These are phyloP conservation scores for Closterium sp. DNA, from an alignment of 139 green algal genomes.

Conservation along the genomic window DNA sequence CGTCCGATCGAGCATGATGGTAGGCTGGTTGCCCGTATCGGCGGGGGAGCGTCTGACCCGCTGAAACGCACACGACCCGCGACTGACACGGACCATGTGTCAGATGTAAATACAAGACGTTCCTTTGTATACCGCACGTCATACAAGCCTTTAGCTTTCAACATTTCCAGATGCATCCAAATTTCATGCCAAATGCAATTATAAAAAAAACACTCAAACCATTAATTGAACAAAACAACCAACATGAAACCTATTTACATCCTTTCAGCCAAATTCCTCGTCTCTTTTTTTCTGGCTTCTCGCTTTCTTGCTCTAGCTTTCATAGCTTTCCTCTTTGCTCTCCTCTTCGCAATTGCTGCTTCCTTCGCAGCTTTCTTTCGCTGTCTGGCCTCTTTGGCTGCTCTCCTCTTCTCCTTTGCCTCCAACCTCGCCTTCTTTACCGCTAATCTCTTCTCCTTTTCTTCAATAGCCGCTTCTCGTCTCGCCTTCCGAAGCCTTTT, in stretches of 20 bases:
- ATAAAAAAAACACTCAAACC: no score
- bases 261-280: no score
- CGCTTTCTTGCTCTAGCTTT: background rate
- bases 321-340: background rate
- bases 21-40: no score
- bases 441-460: background rate
- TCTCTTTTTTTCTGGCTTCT: no score
- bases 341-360: background rate
- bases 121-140: no score
- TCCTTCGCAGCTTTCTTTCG: background rate
- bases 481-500: background rate
- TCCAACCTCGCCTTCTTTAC: background rate
- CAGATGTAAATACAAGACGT: no score
- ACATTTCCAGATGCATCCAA: no score
- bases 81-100: background rate
- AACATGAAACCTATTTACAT: no score
- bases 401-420: background rate
- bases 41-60: background rate
- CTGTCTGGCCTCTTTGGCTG: background rate
- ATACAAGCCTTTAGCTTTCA: no score
- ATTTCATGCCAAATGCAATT: no score
- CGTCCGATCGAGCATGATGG: background rate
- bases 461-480: background rate
- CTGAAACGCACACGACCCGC: background rate
- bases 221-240: no score